These are phyloP conservation scores for Aspergillus sp. DNA, from an alignment of 2,329 filamentous ascomycete species.

Conservation along the genomic window DNA sequence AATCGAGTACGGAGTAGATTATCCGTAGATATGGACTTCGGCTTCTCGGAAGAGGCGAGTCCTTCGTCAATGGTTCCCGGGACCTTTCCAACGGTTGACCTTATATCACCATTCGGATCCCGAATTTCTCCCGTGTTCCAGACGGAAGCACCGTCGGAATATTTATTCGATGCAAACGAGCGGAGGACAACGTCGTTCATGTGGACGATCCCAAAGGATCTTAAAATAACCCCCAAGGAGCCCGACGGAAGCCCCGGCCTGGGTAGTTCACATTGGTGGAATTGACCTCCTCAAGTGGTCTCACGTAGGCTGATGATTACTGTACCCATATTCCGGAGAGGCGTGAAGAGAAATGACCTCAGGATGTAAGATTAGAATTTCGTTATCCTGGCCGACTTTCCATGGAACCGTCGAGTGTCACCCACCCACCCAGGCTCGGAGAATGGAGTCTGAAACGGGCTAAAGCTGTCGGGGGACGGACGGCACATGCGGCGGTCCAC, in stretches of 20 bases:
- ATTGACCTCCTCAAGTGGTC: neutral
- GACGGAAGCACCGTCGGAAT: too few relatives aligned
- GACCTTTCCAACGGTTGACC: neutral
- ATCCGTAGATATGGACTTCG: neutral
- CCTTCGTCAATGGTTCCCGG: neutral
- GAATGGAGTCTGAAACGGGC: slow-evolving; percentile 27
- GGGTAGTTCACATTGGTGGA: neutral
- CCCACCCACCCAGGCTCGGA: slow-evolving; percentile 15
- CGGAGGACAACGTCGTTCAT: neutral
- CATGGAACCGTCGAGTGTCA: slow-evolving; percentile 8
- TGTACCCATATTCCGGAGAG: neutral
- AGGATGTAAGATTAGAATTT: neutral
- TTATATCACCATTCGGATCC: neutral
- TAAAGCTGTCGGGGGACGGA: slow-evolving; percentile 15
- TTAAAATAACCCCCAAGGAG: neutral
- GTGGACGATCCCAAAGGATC: too few relatives aligned
- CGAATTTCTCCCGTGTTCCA: neutral
- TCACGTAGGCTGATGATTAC: neutral
- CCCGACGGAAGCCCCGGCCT: slow-evolving; percentile 7
- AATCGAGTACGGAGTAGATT: neutral
- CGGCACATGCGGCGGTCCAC: slow-evolving; percentile 20
- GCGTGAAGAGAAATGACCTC: neutral
- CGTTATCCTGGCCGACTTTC: neutral
- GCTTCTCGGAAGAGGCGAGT: slow-evolving; percentile 1
- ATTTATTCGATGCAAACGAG: neutral